Evolutionary conservation across 345 rosid species (phyloP).

Genomic region (Theobroma cacao): DNA sequence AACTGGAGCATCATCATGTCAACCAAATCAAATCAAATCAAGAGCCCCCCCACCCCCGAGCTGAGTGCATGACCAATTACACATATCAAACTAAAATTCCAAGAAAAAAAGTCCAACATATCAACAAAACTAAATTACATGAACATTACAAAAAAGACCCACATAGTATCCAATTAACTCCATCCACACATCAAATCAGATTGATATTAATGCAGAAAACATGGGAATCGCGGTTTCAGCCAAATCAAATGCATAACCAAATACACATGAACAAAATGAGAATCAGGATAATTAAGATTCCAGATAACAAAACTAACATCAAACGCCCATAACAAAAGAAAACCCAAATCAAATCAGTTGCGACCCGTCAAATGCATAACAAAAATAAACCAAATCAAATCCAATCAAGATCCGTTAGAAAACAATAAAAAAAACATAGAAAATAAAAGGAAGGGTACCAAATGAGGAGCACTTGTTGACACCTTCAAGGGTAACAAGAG

Average conservation of each 20-base stretch:
- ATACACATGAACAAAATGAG: neutral
- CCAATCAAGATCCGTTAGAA: conserved; percentile 26
- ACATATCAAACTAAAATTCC: neutral
- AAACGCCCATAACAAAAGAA: neutral
- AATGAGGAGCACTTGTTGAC: conserved; percentile 99
- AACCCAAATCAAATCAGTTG: conserved; percentile 16
- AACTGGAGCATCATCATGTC: neutral
- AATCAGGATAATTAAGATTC: neutral
- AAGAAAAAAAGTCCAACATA: neutral
- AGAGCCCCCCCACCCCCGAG: neutral
- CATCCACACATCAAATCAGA: neutral
- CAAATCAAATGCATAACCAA: conserved; percentile 1
- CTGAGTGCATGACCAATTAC: neutral
- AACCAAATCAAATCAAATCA: conserved; percentile 6
- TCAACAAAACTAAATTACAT: neutral
- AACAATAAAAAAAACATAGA: neutral
- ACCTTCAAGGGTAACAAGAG: conserved; percentile 99
- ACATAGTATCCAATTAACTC: conserved; percentile 1
- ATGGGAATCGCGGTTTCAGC: neutral
- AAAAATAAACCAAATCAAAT: conserved; percentile 7
- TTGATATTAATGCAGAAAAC: neutral
- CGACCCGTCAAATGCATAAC: neutral
- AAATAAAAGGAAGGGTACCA: conserved; percentile 41
- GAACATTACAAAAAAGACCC: neutral
- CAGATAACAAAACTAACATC: neutral